Conservation (phyloP, 1,284 basidiomycete genomes). For the Phaffia rhodozyma region DNA sequence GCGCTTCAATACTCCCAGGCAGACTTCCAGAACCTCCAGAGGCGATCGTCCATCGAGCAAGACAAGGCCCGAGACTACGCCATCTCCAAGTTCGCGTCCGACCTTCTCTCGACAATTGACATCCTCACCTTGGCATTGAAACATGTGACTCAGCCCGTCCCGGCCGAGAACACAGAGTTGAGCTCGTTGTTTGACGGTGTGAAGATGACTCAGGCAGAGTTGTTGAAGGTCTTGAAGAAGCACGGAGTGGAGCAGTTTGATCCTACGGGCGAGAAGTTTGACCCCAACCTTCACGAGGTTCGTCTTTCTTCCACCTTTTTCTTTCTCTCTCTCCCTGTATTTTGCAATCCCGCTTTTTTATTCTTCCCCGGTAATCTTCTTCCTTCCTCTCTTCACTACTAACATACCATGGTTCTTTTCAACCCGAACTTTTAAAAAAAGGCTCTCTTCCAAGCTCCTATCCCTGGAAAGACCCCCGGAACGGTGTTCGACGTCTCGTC, state of each 20-base stretch:
- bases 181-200: slow-evolving; percentile 71
- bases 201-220: slow-evolving; percentile 77
- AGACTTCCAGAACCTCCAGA: slow-evolving; percentile 88
- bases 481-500: slow-evolving; percentile 86
- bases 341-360: no score
- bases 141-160: slow-evolving; percentile 53
- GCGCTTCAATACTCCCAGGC: slow-evolving; percentile 80
- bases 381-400: no score
- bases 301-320: no score
- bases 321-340: no score
- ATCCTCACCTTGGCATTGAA: slow-evolving; percentile 74
- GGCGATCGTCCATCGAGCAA: slow-evolving; percentile 80
- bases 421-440: no score
- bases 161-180: slow-evolving; percentile 46
- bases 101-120: slow-evolving; percentile 85
- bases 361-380: no score
- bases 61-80: slow-evolving; percentile 86
- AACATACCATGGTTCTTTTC: no score
- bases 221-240: slow-evolving; percentile 79
- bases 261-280: slow-evolving; percentile 82
- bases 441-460: slow-evolving; percentile 87
- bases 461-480: slow-evolving; percentile 71
- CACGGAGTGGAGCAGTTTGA: slow-evolving; percentile 86
- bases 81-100: slow-evolving; percentile 75
- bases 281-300: slow-evolving; percentile 80